Evolutionary conservation across 352 stramenopile genomes (phyloP).

Genomic region (Blastocystis hominis): DNA sequence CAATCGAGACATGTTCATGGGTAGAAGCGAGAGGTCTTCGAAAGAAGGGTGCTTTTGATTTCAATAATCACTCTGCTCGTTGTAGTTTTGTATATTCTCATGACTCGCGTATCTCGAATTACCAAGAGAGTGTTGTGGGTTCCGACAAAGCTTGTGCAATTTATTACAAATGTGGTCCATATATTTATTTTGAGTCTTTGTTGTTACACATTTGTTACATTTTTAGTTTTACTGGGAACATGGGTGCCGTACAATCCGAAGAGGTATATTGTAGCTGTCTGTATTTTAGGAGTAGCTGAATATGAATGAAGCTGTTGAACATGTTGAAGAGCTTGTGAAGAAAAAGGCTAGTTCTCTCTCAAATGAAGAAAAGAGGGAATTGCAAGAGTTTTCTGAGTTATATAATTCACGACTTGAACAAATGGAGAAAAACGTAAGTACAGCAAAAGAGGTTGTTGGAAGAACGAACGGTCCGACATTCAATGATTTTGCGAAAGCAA

Average conservation of each 20-base stretch:
- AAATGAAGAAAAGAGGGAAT: neutral
- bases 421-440: neutral
- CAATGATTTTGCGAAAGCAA: neutral
- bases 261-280: neutral
- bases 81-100: slow-evolving; percentile 67
- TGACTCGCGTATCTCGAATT: slow-evolving; percentile 68
- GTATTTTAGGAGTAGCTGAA: neutral
- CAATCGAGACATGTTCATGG: neutral
- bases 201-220: too few species aligned
- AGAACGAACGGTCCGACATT: neutral
- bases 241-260: neutral
- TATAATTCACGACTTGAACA: neutral
- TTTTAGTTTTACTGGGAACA: neutral
- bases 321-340: slow-evolving; percentile 22
- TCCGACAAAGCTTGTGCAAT: neutral
- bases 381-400: neutral
- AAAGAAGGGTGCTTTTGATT: neutral
- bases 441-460: neutral
- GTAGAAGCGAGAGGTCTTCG: slow-evolving; percentile 16
- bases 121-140: slow-evolving; percentile 64
- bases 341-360: slow-evolving; percentile 31
- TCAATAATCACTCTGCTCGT: neutral
- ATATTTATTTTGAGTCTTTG: neutral
- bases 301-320: neutral
- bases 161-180: neutral